Base-by-base conservation (phyloP, 495 filamentous ascomycete species). In the Daldinia grandis region DNA sequence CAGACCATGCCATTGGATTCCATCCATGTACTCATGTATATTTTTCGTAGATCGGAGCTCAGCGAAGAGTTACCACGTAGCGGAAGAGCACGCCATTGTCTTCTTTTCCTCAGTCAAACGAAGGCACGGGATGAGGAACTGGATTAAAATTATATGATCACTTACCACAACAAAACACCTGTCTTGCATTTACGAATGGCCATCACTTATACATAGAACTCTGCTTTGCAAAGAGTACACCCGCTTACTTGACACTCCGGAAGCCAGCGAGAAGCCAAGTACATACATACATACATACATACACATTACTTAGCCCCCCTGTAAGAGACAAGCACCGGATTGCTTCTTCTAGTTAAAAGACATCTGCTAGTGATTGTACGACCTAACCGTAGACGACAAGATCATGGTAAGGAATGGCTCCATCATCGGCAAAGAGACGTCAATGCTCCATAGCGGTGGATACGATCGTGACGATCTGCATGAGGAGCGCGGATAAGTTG, bases 371-470 rank as follows among this genome's bases (percentile, higher is more conserved):
- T 62, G 53, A 67, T 59, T 42, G 58, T 63, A 63, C 47, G 59
- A 33, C 27, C 24, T 62, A n/a, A 21, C 35, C 42, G 38, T 37
- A 53, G 28, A 55, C 25, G 51, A 56, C 19, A 42, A 66, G 21
- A 27, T 37, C 12, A 58, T 27, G 62, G 62, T 35, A 33, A 42
- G 27, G 33, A 38, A 61, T 64, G 49, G 64, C 64, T 72, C 69
- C 60, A 68, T 64, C 37, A 72, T 72, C 64, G 44, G 63, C 55
- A 72, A 49, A 14, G 33, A 63, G 69, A 72, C 69, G 69, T 72
- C 69, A 71, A 58, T 42, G 42, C 62, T 24, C 68, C 68, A 62
- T 62, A 25, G 21, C 25, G 54, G 63, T 71, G 68, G 68, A 47
- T 66, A 72, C 58, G 59, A 66, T 72, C 58, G 58, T 8, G 64